These are phyloP conservation scores for Fomitopsis pinicola DNA, from an alignment of 1,284 basidiomycete species.

Conservation along the genomic window DNA sequence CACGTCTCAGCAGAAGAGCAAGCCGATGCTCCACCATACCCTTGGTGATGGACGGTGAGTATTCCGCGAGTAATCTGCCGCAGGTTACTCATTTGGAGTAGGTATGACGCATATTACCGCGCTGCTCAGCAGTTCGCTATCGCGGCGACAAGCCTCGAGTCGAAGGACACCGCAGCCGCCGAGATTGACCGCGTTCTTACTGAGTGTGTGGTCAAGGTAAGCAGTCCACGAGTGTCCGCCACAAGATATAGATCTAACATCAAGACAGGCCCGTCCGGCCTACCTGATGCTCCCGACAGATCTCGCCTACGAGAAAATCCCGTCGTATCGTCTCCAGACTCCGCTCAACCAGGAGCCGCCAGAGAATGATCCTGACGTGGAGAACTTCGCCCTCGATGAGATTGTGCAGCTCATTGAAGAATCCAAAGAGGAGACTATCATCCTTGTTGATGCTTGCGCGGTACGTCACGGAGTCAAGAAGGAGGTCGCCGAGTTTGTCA, in stretches of 20 bases:
- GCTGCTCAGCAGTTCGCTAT: conserved; percentile 77
- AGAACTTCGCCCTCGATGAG: conserved; percentile 71
- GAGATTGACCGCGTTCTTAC: conserved; percentile 82
- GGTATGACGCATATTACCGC: conserved; percentile 75
- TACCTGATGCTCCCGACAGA: conserved; percentile 91
- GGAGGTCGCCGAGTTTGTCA: conserved; percentile 68
- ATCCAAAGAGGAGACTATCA: conserved; percentile 62
- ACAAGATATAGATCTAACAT: neutral
- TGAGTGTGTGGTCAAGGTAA: conserved; percentile 63
- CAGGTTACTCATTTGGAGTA: conserved; percentile 17
- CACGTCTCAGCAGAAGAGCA: conserved; percentile 65
- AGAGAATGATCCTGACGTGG: conserved; percentile 54
- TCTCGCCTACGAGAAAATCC: conserved; percentile 68
- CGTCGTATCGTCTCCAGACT: conserved; percentile 58
- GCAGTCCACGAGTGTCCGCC: conserved; percentile 10
- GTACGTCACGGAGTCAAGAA: conserved; percentile 73
- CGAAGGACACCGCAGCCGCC: conserved; percentile 49
- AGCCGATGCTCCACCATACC: conserved; percentile 79
- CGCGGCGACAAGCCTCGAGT: conserved; percentile 59
- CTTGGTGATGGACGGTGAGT: conserved; percentile 75
- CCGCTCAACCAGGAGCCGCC: conserved; percentile 53
- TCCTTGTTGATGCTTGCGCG: conserved; percentile 89
- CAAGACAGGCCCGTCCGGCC: conserved; percentile 70
- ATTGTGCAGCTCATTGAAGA: conserved; percentile 63
- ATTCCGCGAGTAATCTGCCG: neutral